A percentile compares a stretch with the other conserved stretches of the same genome.
Conservation (phyloP, 345 rosid genomes). For the Lumnitzera racemosa region DNA sequence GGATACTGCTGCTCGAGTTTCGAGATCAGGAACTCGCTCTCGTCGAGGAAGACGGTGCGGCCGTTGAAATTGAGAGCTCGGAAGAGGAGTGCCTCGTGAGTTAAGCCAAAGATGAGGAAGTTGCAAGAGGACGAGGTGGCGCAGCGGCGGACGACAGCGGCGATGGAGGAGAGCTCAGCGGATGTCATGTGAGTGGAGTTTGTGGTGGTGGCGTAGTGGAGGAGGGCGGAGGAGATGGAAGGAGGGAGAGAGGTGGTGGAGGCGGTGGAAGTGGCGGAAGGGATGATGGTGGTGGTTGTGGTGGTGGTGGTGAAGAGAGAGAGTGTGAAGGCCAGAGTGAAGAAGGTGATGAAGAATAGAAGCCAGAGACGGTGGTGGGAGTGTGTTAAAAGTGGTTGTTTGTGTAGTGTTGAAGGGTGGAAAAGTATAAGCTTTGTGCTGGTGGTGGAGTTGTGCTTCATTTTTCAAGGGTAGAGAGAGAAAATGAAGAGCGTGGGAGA, state of each 20-base stretch:
- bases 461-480: background rate
- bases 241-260: constrained; percentile 64
- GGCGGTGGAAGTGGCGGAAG: constrained; percentile 30
- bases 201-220: constrained; percentile 29
- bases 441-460: constrained; percentile 46
- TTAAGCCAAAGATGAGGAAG: constrained; percentile 68
- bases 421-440: constrained; percentile 69
- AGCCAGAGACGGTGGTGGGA: constrained; percentile 46
- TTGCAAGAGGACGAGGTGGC: constrained; percentile 29
- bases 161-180: constrained; percentile 52
- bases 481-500: background rate
- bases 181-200: constrained; percentile 47
- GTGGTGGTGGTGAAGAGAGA: constrained; percentile 40
- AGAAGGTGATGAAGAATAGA: constrained; percentile 51
- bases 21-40: constrained; percentile 54
- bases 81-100: constrained; percentile 86
- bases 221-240: constrained; percentile 39
- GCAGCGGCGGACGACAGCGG: constrained; percentile 36
- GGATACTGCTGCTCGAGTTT: constrained; percentile 53
- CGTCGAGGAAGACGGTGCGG: constrained; percentile 71
- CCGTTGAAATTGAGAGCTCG: constrained; percentile 63
- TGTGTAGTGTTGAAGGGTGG: constrained; percentile 53
- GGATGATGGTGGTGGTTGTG: constrained; percentile 14
- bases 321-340: constrained; percentile 62
- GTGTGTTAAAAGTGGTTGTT: constrained; percentile 23